Base-by-base conservation (phyloP, 1,139 yeast species). In the Lodderomyces beijingensis region DNA sequence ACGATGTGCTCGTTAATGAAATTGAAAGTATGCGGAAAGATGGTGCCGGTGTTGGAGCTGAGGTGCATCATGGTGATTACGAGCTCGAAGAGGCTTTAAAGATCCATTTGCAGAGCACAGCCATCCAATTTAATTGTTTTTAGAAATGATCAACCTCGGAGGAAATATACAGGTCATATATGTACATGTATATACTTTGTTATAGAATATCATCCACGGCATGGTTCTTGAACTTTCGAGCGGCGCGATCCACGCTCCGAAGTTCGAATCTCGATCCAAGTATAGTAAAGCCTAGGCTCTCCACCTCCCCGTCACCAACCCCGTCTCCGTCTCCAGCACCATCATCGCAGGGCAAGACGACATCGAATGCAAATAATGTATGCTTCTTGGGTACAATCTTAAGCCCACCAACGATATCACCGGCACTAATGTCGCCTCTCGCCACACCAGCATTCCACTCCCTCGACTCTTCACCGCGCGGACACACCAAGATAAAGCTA, bases 161-260 rank as follows among this genome's bases (percentile, higher is more conserved):
- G n/a, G n/a, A n/a, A n/a, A n/a, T n/a, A n/a, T n/a, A n/a, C n/a
- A n/a, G n/a, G n/a, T n/a, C n/a, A n/a, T n/a, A n/a, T n/a, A n/a
- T n/a, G n/a, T n/a, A n/a, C 10, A 10, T 19, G 21, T 7, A 10
- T 23, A 7, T 23, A 23, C 14, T 23, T 23, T 7, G 6, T 23
- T 12, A 23, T 14, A 23, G 12, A 7, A 84, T 57, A 51, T 79
- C 86, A 38, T 76, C 83, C 28, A 82, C 82, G 22, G 74, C 70
- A 45, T 81, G 91, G 39, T 78, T 74, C 57, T 89, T 89, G 65
- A 88, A 88, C 63, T 89, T 88, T 46, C 84, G 77, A 16, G 84
- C 86, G 0, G 95, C 77, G 39, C 98, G 66, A 46, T 89, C 97
- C 4, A 79, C 77, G 27, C 91, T 70, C 50, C 95, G 70, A 41